Conservation (phyloP, 1,139 yeast species). For the Suhomyces ambrosiae region DNA sequence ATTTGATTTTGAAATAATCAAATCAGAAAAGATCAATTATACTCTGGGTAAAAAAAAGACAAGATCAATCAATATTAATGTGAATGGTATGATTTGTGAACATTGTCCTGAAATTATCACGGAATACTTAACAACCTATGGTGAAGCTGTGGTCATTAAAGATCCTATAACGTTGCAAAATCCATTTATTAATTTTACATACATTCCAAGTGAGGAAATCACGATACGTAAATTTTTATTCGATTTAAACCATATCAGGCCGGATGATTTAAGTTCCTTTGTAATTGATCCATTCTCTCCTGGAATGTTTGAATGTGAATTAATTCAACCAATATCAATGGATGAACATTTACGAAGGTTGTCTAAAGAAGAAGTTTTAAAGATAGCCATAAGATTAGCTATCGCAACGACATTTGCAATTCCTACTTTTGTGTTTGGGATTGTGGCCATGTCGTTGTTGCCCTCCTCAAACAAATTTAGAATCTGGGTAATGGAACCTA, state of each 20-base stretch:
- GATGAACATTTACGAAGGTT: constrained; percentile 64
- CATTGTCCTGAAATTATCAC: constrained; percentile 66
- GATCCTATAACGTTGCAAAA: constrained; percentile 56
- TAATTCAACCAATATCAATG: constrained; percentile 59
- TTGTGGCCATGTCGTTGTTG: constrained; percentile 68
- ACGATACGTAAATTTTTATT: constrained; percentile 56
- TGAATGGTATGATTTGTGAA: constrained; percentile 72
- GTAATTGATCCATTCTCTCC: constrained; percentile 23
- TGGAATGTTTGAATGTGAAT: constrained; percentile 49
- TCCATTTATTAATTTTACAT: constrained; percentile 65
- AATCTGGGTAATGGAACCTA: constrained; percentile 59
- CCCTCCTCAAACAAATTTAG: constrained; percentile 45
- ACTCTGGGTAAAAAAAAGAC: constrained; percentile 48
- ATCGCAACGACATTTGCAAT: constrained; percentile 57
- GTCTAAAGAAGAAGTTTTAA: constrained; percentile 50
- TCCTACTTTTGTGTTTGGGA: constrained; percentile 70
- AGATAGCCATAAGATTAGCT: constrained; percentile 48
- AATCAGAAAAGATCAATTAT: constrained; percentile 43
- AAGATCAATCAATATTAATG: constrained; percentile 56
- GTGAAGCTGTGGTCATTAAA: constrained; percentile 58
- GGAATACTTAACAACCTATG: constrained; percentile 51
- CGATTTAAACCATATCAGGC: constrained; percentile 49
- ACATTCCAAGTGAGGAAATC: constrained; percentile 57
- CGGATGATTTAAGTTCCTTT: constrained; percentile 25
- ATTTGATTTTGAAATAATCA: constrained; percentile 55